These are phyloP conservation scores for Septoria petroselini DNA, from an alignment of 2,329 filamentous ascomycete genomes.

Conservation along the genomic window DNA sequence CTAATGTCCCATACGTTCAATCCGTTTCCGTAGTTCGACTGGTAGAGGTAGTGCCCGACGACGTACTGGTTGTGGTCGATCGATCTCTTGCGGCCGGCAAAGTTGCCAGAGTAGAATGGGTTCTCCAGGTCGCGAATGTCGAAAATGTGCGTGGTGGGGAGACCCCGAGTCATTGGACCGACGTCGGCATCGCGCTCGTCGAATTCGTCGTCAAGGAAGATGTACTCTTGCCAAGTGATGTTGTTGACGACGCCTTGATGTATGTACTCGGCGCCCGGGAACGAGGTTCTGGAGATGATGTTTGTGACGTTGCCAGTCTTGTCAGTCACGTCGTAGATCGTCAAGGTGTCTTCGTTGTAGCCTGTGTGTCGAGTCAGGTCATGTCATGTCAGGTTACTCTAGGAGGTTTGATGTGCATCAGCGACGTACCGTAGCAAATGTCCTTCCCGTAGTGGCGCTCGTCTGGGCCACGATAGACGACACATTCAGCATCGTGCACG, in stretches of 20 bases:
- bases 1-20: conserved; percentile 39
- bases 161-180: conserved; percentile 33
- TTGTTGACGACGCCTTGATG: conserved; percentile 55
- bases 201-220: conserved; percentile 55
- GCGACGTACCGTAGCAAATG: conserved; percentile 54
- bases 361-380: too few relatives aligned
- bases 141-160: conserved; percentile 45
- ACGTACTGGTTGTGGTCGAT: conserved; percentile 47
- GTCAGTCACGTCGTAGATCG: conserved; percentile 48
- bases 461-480: conserved; percentile 51
- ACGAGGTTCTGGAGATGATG: conserved; percentile 50
- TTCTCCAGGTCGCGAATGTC: conserved; percentile 47
- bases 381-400: too few relatives aligned
- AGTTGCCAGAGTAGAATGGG: conserved; percentile 42
- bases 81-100: conserved; percentile 34
- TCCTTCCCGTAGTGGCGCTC: conserved; percentile 45
- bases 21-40: conserved; percentile 40
- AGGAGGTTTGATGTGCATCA: too few relatives aligned
- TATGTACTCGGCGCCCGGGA: conserved; percentile 50
- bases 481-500: conserved; percentile 55
- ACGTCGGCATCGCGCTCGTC: conserved; percentile 43
- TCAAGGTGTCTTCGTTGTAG: conserved; percentile 51
- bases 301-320: conserved; percentile 36
- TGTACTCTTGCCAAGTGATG: conserved; percentile 40
- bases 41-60: conserved; percentile 38